Conservation (phyloP, 2,329 filamentous ascomycete genomes). For the Cytospora paraplurivora region DNA sequence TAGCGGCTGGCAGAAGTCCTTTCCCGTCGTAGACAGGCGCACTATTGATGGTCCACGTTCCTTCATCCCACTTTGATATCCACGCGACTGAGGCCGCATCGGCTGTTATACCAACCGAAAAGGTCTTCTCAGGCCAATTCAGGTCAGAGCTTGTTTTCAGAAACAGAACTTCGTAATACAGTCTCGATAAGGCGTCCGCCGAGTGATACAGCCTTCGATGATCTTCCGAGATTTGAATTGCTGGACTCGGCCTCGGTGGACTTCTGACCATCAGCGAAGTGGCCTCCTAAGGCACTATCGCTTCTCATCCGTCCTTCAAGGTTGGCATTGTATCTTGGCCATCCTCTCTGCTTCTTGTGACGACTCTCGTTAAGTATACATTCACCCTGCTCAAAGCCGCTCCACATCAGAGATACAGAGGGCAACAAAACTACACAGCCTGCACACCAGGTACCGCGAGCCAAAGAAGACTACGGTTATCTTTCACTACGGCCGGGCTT, state of each 20-base stretch:
- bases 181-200: neutral
- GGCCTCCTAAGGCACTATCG: neutral
- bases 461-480: neutral
- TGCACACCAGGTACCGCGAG: neutral
- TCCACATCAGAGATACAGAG: neutral
- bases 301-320: too few relatives aligned
- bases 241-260: neutral
- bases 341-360: conserved; percentile 44
- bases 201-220: neutral
- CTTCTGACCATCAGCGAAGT: neutral
- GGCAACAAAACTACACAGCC: neutral
- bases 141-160: neutral
- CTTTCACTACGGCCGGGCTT: neutral
- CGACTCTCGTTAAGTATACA: conserved; percentile 36
- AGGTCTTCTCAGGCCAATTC: neutral
- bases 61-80: conserved; percentile 4
- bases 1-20: conserved; percentile 2
- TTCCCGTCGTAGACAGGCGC: conserved; percentile 10
- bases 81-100: neutral
- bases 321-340: conserved; percentile 36
- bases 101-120: neutral
- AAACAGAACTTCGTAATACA: neutral
- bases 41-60: neutral
- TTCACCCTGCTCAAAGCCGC: neutral
- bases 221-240: neutral